phyloP scores from a whole-genome alignment of 192 early-diverging fungal species.

The Lunasporangiospora selenospora region DNA sequence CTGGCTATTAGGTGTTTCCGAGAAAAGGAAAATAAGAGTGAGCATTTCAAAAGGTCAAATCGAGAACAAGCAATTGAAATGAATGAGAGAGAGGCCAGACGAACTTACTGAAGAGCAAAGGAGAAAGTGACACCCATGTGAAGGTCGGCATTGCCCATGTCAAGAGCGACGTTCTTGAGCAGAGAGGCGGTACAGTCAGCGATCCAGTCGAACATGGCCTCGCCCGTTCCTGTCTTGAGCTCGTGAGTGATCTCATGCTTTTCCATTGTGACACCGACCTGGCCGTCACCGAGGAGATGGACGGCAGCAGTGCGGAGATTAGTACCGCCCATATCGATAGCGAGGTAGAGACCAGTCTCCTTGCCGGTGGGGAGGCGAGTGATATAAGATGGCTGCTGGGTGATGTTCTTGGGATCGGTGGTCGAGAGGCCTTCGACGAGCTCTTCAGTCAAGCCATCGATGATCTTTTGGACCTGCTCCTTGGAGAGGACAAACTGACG shows the following conservation, averaged over 20 bases:
- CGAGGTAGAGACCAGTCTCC: slow-evolving; percentile 88
- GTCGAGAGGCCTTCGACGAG: slow-evolving; percentile 53
- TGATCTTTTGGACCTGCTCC: slow-evolving; percentile 45
- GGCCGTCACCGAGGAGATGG: slow-evolving; percentile 78
- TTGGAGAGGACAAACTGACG: slow-evolving; percentile 43
- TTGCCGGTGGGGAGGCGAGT: slow-evolving; percentile 77
- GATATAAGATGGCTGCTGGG: slow-evolving; percentile 95
- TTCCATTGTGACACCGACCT: slow-evolving; percentile 70
- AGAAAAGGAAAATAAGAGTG: background rate
- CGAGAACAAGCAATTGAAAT: background rate
- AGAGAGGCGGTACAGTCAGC: slow-evolving; percentile 68
- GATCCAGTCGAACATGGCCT: slow-evolving; percentile 84
- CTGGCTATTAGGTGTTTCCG: slow-evolving; percentile 46
- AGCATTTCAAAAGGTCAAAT: background rate
- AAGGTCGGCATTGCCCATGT: slow-evolving; percentile 60
- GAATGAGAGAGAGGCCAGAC: background rate
- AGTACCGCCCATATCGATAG: slow-evolving; percentile 95
- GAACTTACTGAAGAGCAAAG: slow-evolving; percentile 79
- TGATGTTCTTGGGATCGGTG: slow-evolving; percentile 55
- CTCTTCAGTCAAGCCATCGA: slow-evolving; percentile 43
- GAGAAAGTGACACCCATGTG: slow-evolving; percentile 85
- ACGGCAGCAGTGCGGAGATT: slow-evolving; percentile 92
- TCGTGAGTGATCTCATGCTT: slow-evolving; percentile 79
- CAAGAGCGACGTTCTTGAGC: slow-evolving; percentile 46
- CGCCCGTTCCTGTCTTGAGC: slow-evolving; percentile 77